These are phyloP conservation scores for Pythium grandisporangium DNA, from an alignment of 352 stramenopile genomes.

Conservation along the genomic window DNA sequence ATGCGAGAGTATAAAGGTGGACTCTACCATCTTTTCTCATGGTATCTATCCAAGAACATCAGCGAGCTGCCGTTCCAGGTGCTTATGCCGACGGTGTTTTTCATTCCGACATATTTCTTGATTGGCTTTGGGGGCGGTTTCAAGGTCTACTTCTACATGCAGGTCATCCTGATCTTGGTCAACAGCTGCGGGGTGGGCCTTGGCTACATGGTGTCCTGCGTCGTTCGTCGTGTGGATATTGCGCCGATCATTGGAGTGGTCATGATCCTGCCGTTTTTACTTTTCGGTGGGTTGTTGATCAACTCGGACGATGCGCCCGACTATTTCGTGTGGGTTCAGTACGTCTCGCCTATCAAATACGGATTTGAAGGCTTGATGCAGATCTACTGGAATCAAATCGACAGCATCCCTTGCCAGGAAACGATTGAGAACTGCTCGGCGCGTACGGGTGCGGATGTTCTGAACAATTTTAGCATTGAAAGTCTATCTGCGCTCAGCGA, in stretches of 20 bases:
- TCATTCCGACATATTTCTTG: conserved; percentile 25
- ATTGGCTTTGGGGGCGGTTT: conserved; percentile 17
- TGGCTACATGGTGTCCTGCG: conserved; percentile 26
- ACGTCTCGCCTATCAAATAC: conserved; percentile 25
- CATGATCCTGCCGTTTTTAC: conserved; percentile 25
- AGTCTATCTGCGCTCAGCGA: background rate
- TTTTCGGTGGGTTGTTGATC: conserved; percentile 30
- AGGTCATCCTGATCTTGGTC: conserved; percentile 12
- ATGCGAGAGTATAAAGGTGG: conserved; percentile 20
- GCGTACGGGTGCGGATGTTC: conserved; percentile 8
- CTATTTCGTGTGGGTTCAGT: conserved; percentile 27
- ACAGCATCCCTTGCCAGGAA: conserved; percentile 16
- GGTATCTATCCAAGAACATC: conserved; percentile 30
- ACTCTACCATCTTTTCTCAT: conserved; percentile 17
- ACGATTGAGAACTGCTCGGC: conserved; percentile 6
- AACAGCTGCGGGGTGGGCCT: conserved; percentile 10
- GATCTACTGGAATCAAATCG: conserved; percentile 17
- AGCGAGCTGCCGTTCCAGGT: conserved; percentile 17
- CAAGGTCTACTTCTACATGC: conserved; percentile 22
- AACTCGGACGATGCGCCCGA: conserved; percentile 17
- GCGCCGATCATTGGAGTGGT: conserved; percentile 22
- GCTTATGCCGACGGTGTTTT: conserved; percentile 14
- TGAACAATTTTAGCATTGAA: conserved; percentile 11
- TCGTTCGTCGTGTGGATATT: conserved; percentile 15
- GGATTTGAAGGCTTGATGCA: conserved; percentile 21